phyloP scores from a whole-genome alignment of 768 basidiomycete species.

The Kwoniella sp. region DNA sequence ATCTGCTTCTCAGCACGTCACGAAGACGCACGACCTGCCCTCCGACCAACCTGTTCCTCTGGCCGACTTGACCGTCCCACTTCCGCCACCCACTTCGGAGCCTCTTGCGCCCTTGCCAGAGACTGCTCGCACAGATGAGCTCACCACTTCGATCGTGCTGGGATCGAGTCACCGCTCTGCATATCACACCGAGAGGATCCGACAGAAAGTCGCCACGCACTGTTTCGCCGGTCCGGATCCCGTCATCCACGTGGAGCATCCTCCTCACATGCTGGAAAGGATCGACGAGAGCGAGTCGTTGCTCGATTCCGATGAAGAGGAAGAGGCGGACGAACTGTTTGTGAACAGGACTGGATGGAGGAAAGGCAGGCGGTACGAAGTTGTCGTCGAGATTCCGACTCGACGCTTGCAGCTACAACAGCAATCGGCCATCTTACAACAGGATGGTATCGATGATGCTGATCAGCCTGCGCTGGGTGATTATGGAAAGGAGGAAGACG shows the following conservation, averaged over 20 bases:
- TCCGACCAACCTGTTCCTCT: constrained; percentile 23
- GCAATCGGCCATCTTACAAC: not conserved
- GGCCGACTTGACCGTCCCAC: constrained; percentile 17
- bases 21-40: constrained; percentile 31
- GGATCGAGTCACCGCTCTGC: constrained; percentile 25
- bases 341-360: not conserved
- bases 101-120: constrained; percentile 21
- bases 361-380: constrained; percentile 9
- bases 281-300: not conserved
- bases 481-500: constrained; percentile 12
- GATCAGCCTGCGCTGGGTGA: not conserved
- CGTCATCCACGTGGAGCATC: constrained; percentile 37
- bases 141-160: constrained; percentile 28
- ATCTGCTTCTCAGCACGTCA: constrained; percentile 25
- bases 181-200: constrained; percentile 20
- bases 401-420: not conserved
- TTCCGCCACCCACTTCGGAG: constrained; percentile 1
- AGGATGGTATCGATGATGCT: not conserved
- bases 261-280: constrained; percentile 33
- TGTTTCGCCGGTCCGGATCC: constrained; percentile 40
- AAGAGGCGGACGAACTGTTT: not conserved
- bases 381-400: constrained; percentile 21
- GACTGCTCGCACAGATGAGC: constrained; percentile 26
- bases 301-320: not conserved
- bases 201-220: constrained; percentile 24